Evolutionary conservation across 2,329 filamentous ascomycete species (phyloP), one percentile per base, ranked within the genome.

Genomic region (Pseudonectria buxi): DNA sequence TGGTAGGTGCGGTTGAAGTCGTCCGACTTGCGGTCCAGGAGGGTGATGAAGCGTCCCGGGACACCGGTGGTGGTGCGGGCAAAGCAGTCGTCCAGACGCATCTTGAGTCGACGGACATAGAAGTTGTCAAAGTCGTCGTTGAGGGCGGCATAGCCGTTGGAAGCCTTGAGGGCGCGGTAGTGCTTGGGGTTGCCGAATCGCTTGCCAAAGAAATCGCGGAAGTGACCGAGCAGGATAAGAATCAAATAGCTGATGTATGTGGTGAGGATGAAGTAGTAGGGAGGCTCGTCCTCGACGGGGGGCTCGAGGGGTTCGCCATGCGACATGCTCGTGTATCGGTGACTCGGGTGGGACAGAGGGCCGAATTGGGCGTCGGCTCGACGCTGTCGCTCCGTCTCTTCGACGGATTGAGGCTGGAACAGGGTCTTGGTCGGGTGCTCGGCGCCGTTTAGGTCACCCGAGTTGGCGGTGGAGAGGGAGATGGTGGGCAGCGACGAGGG

Each of bases 101-200:
- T 76, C 72, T 98, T 96, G 57, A 98, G 64, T 42, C 92, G 76
- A 38, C 92, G 79, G 38, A 90, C 86, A 64, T 98, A 98, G 63
- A 98, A 98, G 63, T 90, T 96, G 69, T 98, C 92, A 57, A 98
- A 98, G 63, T 98, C 92, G 54, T 88, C 94, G 63, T 95, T 96
- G 46, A 98, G 73, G 3, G 92, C 88, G 10, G 90, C 92, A 57
- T 95, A 96, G 44, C 92, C 92, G 58, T 95, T 86, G 47, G 78
- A 76, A 26, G 83, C 75, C 57, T 84, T 84, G 54, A 96, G 70
- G 52, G 92, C 83, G 56, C 78, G 81, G 64, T 96, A 96, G 39
- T 72, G 59, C 54, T 87, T 83, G 57, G 85, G 78, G 60, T 88
- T 78, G 57, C 83, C 83, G 65, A 98, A 95, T 43, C 86, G 79